A percentile compares a stretch with the other conserved stretches of the same genome.
phyloP scores from a whole-genome alignment of 768 basidiomycete species.

The Phlebiopsis flavidoalba region DNA sequence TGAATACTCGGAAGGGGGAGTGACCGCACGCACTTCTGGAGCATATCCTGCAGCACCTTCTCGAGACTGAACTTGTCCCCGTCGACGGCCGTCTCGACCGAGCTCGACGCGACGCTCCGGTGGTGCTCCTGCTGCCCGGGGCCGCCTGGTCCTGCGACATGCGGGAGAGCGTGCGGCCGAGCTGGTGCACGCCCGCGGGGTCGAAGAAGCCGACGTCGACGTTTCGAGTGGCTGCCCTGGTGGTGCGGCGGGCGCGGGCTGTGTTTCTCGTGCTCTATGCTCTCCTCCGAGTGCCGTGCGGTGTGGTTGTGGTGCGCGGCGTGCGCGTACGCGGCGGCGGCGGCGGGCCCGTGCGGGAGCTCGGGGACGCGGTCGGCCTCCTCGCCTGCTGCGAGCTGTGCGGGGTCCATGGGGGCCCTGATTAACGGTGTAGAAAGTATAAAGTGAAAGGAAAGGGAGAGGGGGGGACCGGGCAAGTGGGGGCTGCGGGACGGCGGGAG shows the following conservation, averaged over 20 bases:
- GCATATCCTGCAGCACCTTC: constrained; percentile 20
- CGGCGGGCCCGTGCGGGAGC: constrained; percentile 6
- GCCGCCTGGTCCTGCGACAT: constrained; percentile 9
- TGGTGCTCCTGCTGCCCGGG: no score
- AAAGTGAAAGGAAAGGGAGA: background rate
- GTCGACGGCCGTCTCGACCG: constrained; percentile 14
- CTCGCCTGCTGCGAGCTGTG: constrained; percentile 3
- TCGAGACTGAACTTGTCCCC: constrained; percentile 25
- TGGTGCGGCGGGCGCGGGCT: background rate
- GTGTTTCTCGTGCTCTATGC: background rate
- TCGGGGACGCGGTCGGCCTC: constrained; percentile 9
- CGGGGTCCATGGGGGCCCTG: background rate
- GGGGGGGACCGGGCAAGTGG: background rate
- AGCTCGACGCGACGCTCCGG: constrained; percentile 9
- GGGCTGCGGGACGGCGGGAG: background rate
- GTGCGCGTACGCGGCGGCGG: background rate
- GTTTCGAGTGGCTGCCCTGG: constrained; percentile 3
- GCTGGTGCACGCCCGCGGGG: constrained; percentile 40
- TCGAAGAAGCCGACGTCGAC: constrained; percentile 51
- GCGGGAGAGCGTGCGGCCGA: constrained; percentile 33
- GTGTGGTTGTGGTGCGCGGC: background rate
- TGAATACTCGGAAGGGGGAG: background rate
- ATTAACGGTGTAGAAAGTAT: background rate
- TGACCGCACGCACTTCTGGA: constrained; percentile 14
- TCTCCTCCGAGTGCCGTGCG: background rate